Evolutionary conservation across 345 rosid genomes (phyloP), one percentile per base, ranked within the genome.

Genomic region (Salix exigua): DNA sequence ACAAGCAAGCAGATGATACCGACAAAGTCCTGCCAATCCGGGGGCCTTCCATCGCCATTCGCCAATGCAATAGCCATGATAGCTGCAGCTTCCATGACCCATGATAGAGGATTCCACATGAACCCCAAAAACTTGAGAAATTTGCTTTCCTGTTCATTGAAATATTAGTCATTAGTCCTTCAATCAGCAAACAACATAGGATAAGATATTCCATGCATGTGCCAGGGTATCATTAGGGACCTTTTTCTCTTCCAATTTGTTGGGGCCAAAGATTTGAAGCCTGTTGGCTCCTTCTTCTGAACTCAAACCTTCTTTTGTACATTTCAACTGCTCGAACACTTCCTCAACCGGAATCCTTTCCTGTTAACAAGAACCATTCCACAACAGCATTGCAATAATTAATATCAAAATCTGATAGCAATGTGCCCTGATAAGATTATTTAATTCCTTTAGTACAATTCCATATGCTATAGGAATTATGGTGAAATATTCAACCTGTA

Each of bases 161-260:
- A 68, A 19, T 26, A 23, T 7, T 70, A 1, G 2, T 3, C 5
- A 53, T 28, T 13, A 58, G 23, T 70, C 26, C 38, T 42, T 9
- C 11, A 25, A 33, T 55, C 62, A 55, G 14, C 23, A 2, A 6
- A 51, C 23, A 51, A 19, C 62, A 55, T 55, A 9, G 1, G 4
- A 55, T 23, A 7, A 35, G 48, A 5, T 25, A 21, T n/a, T 35
- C 19, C 18, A 33, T 19, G 4, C 2, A 3, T 10, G 16, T 5
- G n/a, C 8, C 21, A 64, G 17, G 33, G 14, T 14, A 42, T 44
- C 21, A 37, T 18, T 12, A 66, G 14, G 65, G 19, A 79, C 82
- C 91, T 90, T 93, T 73, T 91, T 93, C 90, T 93, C 98, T 73
- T 93, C 97, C 50, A 94, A 84, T 63, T 92, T 94, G 94, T 94